phyloP scores from a whole-genome alignment of 345 rosid species.

The Jatropha curcas region DNA sequence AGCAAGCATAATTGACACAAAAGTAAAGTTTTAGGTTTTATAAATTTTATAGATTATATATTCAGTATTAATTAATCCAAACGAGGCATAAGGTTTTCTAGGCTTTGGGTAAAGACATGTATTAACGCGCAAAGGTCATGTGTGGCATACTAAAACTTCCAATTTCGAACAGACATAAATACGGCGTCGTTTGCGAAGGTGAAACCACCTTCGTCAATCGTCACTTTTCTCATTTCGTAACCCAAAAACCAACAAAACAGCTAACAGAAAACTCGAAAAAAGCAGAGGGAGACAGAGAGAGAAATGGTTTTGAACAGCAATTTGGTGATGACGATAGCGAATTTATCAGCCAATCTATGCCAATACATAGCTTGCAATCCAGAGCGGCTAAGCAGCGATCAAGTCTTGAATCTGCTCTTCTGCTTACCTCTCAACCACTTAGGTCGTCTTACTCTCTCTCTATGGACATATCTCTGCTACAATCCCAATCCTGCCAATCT shows the following conservation, averaged over 20 bases:
- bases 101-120: too few relatives aligned
- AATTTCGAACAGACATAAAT: too few relatives aligned
- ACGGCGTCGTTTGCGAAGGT: too few relatives aligned
- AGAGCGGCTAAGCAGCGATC: slow-evolving; percentile 61
- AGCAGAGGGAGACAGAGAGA: background rate
- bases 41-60: too few relatives aligned
- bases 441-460: slow-evolving; percentile 58
- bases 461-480: slow-evolving; percentile 66
- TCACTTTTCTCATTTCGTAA: background rate
- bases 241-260: slow-evolving; percentile 2
- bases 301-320: slow-evolving; percentile 77
- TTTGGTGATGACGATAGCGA: slow-evolving; percentile 57
- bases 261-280: background rate
- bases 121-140: too few relatives aligned
- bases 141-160: too few relatives aligned
- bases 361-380: slow-evolving; percentile 94
- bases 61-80: too few relatives aligned
- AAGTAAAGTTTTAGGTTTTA: too few relatives aligned
- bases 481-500: slow-evolving; percentile 25
- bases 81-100: too few relatives aligned
- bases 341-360: slow-evolving; percentile 64
- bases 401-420: slow-evolving; percentile 61
- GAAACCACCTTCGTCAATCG: too few relatives aligned
- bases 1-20: too few relatives aligned
- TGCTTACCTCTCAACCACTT: slow-evolving; percentile 61